A percentile compares a stretch with the other conserved stretches of the same genome.
Evolutionary conservation across 305 asterid species (phyloP).

Genomic region (Withania somnifera): DNA sequence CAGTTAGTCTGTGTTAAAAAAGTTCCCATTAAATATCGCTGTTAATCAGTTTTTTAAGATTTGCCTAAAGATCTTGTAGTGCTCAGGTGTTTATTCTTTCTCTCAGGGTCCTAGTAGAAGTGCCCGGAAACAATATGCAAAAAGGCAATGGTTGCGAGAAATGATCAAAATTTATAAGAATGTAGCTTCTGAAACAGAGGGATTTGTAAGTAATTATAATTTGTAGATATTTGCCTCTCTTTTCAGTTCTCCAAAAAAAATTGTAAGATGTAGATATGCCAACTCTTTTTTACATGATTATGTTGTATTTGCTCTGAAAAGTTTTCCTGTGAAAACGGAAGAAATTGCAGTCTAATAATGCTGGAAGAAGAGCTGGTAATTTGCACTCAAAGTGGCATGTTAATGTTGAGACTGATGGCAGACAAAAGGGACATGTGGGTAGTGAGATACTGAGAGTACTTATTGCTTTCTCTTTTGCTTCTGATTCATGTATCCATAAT

Average conservation of each 20-base stretch:
- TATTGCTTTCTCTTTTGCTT: neutral
- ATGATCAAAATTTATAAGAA: constrained; percentile 64
- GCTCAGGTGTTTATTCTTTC: constrained; percentile 2
- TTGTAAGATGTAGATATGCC: constrained; percentile 4
- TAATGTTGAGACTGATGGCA: neutral
- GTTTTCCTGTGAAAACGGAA: neutral
- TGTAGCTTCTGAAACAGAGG: constrained; percentile 44
- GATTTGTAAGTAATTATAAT: constrained; percentile 46
- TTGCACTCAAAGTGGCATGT: neutral
- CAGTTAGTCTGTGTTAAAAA: neutral
- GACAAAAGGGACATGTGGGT: neutral
- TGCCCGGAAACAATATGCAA: constrained; percentile 57
- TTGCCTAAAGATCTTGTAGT: neutral
- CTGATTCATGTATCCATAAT: neutral
- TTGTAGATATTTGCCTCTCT: neutral
- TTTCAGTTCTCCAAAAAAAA: neutral
- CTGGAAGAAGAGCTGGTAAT: neutral
- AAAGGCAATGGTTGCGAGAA: constrained; percentile 55
- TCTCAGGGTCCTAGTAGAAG: constrained; percentile 74
- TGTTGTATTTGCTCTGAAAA: neutral
- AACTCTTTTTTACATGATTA: constrained; percentile 5
- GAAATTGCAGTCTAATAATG: neutral
- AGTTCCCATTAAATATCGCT: neutral
- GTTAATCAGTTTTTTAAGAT: neutral
- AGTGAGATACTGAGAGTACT: neutral